Evolutionary conservation across 352 stramenopile genomes (phyloP).

Genomic region (Globisporangium nodosum): DNA sequence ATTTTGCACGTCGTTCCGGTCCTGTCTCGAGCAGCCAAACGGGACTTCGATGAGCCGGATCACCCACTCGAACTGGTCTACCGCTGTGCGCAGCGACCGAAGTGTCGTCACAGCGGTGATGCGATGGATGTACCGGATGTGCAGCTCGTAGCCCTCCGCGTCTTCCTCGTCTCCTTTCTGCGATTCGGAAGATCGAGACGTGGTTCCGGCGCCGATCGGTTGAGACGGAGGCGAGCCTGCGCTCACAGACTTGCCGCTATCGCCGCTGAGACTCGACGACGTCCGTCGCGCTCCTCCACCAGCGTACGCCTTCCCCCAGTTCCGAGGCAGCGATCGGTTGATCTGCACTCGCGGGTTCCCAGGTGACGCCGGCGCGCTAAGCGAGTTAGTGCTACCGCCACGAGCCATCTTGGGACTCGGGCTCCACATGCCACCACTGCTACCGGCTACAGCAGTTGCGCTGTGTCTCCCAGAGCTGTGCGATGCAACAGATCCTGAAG

Average conservation of each 20-base stretch:
- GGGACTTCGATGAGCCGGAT: conserved; percentile 35
- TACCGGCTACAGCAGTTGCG: conserved; percentile 12
- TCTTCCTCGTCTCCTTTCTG: conserved; percentile 3
- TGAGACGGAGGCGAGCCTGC: background rate
- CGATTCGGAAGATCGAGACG: background rate
- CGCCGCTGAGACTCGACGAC: conserved; percentile 14
- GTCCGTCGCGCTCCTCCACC: conserved; percentile 21
- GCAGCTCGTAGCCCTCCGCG: conserved; percentile 15
- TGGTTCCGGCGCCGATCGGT: background rate
- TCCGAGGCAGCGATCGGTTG: conserved; percentile 50
- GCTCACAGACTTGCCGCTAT: conserved; percentile 5
- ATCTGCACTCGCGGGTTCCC: conserved; percentile 8
- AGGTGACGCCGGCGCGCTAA: background rate
- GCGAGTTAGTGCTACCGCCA: background rate
- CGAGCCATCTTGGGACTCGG: conserved; percentile 17
- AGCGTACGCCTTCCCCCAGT: conserved; percentile 59
- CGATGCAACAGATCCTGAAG: background rate
- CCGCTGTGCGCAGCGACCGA: conserved; percentile 32
- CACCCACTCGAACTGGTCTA: conserved; percentile 52
- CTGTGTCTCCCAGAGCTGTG: conserved; percentile 4
- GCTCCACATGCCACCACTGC: conserved; percentile 15
- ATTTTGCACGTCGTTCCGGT: background rate
- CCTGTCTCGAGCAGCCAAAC: conserved; percentile 14
- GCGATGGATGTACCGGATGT: conserved; percentile 32
- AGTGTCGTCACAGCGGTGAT: conserved; percentile 35